Evolutionary conservation across 1,284 basidiomycete genomes (phyloP).

Genomic region (Leccinum subspadiceum): DNA sequence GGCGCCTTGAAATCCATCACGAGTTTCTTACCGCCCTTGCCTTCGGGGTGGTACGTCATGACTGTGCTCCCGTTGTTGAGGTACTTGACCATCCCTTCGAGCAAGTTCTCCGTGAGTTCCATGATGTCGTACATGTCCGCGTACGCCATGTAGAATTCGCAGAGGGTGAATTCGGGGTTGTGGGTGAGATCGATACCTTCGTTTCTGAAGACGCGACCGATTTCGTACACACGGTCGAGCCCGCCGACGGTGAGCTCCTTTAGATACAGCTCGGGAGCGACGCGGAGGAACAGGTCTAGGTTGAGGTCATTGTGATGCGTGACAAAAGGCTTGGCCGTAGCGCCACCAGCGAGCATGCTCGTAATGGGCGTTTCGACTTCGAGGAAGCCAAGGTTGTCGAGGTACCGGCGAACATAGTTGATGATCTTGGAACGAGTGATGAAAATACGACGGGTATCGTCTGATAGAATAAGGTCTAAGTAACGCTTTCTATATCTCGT

Average conservation of each 20-base stretch:
- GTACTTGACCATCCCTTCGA: constrained; percentile 91
- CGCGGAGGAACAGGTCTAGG: constrained; percentile 96
- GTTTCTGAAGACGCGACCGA: constrained; percentile 97
- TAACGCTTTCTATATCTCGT: constrained; percentile 98
- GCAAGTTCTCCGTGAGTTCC: constrained; percentile 93
- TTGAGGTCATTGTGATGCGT: constrained; percentile 99
- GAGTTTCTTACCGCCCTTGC: constrained; percentile 79
- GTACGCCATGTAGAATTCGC: constrained; percentile 99
- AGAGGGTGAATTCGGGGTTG: constrained; percentile 97
- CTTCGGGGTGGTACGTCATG: constrained; percentile 90
- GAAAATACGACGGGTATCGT: constrained; percentile 89
- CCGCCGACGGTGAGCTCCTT: constrained; percentile 98
- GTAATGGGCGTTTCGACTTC: constrained; percentile 99
- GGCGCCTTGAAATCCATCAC: constrained; percentile 90
- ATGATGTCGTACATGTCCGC: constrained; percentile 99
- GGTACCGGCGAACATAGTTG: constrained; percentile 89
- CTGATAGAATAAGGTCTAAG: constrained; percentile 96
- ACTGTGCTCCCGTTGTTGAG: constrained; percentile 83
- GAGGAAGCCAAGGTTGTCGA: constrained; percentile 93
- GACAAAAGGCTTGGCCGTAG: constrained; percentile 97
- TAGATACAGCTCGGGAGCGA: constrained; percentile 97
- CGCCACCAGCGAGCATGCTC: constrained; percentile 95
- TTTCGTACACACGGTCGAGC: constrained; percentile 97
- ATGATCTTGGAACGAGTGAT: constrained; percentile 86
- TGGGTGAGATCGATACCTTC: constrained; percentile 99